Conservation (phyloP, 768 basidiomycete species). For the Pisolithus marmoratus region DNA sequence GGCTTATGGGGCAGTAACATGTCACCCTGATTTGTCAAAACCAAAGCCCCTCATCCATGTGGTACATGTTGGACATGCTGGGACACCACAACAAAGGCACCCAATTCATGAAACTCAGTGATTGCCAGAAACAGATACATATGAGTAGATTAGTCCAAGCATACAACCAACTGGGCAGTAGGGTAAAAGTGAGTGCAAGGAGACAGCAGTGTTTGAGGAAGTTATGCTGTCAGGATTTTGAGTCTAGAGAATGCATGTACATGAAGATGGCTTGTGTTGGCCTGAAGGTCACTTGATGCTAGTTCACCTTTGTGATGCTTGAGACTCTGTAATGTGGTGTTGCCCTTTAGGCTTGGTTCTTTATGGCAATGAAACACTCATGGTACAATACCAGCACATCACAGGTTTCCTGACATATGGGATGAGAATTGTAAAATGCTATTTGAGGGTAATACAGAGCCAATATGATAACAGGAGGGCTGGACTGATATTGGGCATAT, state of each 20-base stretch:
- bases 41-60: constrained; percentile 20
- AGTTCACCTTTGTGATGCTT: constrained; percentile 43
- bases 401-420: too few relatives aligned
- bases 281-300: constrained; percentile 13
- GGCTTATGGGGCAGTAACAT: constrained; percentile 14
- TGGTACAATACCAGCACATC: too few relatives aligned
- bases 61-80: constrained; percentile 16
- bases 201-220: constrained; percentile 25
- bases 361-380: constrained; percentile 30
- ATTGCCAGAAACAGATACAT: constrained; percentile 18
- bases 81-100: constrained; percentile 14
- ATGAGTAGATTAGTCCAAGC: constrained; percentile 11
- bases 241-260: constrained; percentile 21
- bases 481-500: too few relatives aligned
- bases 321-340: constrained; percentile 32
- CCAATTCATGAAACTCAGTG: constrained; percentile 12
- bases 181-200: constrained; percentile 18
- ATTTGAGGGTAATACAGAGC: too few relatives aligned
- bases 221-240: constrained; percentile 25
- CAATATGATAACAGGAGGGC: too few relatives aligned
- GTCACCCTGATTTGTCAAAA: constrained; percentile 16
- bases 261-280: constrained; percentile 18
- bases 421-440: too few relatives aligned
- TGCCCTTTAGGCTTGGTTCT: constrained; percentile 1
- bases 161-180: constrained; percentile 22